Evolutionary conservation across 1,139 yeast genomes (phyloP).

Genomic region (Protomyces arabidopsidicola): DNA sequence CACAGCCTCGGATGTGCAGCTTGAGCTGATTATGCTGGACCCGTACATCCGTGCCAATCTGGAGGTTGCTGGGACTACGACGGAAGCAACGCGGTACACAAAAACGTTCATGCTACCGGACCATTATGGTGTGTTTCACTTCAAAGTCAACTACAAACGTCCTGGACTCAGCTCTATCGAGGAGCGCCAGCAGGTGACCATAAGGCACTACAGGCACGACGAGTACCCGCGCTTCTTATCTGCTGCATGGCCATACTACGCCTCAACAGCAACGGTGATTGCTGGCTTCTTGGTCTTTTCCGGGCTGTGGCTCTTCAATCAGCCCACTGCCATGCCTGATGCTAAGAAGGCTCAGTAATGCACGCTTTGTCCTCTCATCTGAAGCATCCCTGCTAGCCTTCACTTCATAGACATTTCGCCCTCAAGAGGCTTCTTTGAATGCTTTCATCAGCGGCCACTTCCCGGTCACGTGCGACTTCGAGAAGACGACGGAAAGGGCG

Average conservation of each 20-base stretch:
- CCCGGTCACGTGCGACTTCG: too few species aligned
- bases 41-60: slow-evolving; percentile 78
- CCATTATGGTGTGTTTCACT: slow-evolving; percentile 95
- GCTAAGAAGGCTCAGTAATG: slow-evolving; percentile 1
- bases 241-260: slow-evolving; percentile 78
- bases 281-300: slow-evolving; percentile 73
- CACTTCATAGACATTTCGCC: too few species aligned
- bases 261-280: slow-evolving; percentile 65
- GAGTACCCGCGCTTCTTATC: slow-evolving; percentile 84
- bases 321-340: slow-evolving; percentile 1
- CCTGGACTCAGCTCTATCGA: slow-evolving; percentile 67
- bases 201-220: slow-evolving; percentile 92
- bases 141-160: slow-evolving; percentile 71
- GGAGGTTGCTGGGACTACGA: slow-evolving; percentile 36
- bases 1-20: slow-evolving; percentile 57
- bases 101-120: slow-evolving; percentile 74
- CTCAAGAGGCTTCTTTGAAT: too few species aligned
- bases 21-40: slow-evolving; percentile 85
- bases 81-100: slow-evolving; percentile 46
- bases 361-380: background rate
- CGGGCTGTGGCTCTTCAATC: slow-evolving; percentile 49
- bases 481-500: too few species aligned
- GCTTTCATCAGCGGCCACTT: too few species aligned
- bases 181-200: slow-evolving; percentile 68
- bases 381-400: too few species aligned